Evolutionary conservation across 306 rosid species (phyloP), one percentile per base, ranked within the genome.

Genomic region (Inga laurina): DNA sequence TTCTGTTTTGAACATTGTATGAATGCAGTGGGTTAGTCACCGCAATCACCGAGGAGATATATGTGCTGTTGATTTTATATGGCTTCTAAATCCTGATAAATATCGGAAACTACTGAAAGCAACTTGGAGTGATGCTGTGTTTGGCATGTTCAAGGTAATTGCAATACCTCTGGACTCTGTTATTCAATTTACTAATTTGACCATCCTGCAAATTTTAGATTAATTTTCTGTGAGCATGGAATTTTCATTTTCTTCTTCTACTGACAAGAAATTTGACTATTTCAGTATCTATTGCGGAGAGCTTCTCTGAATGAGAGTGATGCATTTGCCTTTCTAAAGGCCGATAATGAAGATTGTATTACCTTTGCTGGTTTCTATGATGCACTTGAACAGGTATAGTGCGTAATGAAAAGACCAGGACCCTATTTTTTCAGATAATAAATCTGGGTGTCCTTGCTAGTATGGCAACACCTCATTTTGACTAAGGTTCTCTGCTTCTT

Each of bases 31-130:
- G 99, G 88, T 96, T 78, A 96, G 99, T 83, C 99, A 96, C 72
- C 93, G 97, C 35, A 96, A 96, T 84, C 99, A 96, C 85, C 89
- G 97, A 30, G 99, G 99, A 81, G 94, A 96, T 87, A 91, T 92
- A 68, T 96, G 99, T 70, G 98, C 98, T 34, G 99, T 96, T 85
- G 99, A 96, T 85, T 94, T 94, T 82, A 92, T 93, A 75, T 93
- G 97, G 97, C 97, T 93, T 83, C 93, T 93, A 35, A 93, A 93
- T 88, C 97, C 97, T 10, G 90, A 93, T 77, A 90, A 88, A 56
- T 90, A 93, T 72, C 86, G 90, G 44, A 90, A 90, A 81, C 85
- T 92, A 73, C 89, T 92, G 35, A 90, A 89, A 81, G 89, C 97
- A 56, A 93, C 97, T 82, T 93, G 97, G 97, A 92, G 73, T 73